Conservation (phyloP, 108 stramenopile species). For the Pseudonitzschia pungens region DNA sequence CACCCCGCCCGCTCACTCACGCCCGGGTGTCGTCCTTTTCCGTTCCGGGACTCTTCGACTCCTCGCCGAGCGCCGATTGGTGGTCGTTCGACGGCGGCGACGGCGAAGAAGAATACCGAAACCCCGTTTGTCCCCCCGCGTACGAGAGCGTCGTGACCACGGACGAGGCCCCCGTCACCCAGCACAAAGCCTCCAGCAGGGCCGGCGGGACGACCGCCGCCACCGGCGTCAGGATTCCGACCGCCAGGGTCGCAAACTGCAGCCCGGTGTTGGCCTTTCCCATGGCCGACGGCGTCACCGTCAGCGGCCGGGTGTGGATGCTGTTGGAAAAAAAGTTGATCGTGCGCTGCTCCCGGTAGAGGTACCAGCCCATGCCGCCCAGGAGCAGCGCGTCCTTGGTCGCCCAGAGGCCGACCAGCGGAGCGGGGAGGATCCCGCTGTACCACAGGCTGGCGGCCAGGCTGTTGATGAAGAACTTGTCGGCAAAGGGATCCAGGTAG, state of each 20-base stretch:
- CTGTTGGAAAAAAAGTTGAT: slow-evolving; percentile 32
- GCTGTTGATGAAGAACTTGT: slow-evolving; percentile 71
- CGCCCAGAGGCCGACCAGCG: slow-evolving; percentile 67
- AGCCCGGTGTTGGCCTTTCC: slow-evolving; percentile 79
- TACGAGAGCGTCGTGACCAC: slow-evolving; percentile 40
- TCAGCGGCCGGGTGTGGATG: slow-evolving; percentile 43
- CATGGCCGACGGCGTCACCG: slow-evolving; percentile 65
- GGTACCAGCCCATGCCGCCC: slow-evolving; percentile 47
- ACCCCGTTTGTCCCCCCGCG: slow-evolving; percentile 7
- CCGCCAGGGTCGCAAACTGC: slow-evolving; percentile 64
- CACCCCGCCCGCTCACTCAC: background rate
- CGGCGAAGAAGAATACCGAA: background rate
- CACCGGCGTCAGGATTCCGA: slow-evolving; percentile 30
- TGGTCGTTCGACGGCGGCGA: too few relatives aligned
- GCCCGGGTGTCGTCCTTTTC: background rate
- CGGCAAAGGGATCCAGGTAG: slow-evolving; percentile 85
- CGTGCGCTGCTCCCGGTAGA: slow-evolving; percentile 39
- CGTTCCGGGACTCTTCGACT: background rate
- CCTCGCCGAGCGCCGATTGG: too few relatives aligned
- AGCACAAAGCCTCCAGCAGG: slow-evolving; percentile 30
- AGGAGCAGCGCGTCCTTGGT: slow-evolving; percentile 39
- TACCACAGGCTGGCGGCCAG: slow-evolving; percentile 62
- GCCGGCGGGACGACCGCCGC: slow-evolving; percentile 13
- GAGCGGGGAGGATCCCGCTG: slow-evolving; percentile 55
- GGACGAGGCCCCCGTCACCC: slow-evolving; percentile 53